Base-by-base conservation (phyloP, 2,329 filamentous ascomycete genomes). In the Proliferodiscus dingleyae region DNA sequence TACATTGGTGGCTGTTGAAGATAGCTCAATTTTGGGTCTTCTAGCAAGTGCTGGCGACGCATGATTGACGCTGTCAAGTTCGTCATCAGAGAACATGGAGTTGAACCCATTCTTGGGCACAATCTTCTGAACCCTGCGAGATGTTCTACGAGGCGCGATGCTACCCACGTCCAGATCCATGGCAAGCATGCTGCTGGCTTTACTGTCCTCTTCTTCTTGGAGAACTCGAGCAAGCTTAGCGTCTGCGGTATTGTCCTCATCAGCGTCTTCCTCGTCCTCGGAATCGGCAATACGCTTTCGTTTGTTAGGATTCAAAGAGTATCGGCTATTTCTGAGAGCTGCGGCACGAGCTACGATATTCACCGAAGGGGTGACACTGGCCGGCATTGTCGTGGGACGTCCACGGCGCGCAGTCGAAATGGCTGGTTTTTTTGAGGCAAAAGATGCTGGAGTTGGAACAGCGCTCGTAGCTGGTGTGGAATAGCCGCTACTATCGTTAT, bases 401-500 rank as follows among this genome's bases (percentile, higher is more conserved):
- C 57, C 52, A 54, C 54, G 53, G 60, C 49, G 61, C 56, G 43
- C 37, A 37, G 47, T 30, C 11, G 37, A 51, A 6, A 24, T 32
- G 24, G 50, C 54, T 47, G 41, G 57, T 59, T 40, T n/a, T n/a
- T n/a, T 63, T 53, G 24, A 26, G 24, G 40, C 44, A 52, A 7
- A 70, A 70, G 19, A 69, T 66, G 18, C 55, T 13, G 58, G 80
- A 8, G 80, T 83, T 15, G 68, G 70, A 37, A 70, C 67, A 43
- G 73, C 69, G 61, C 78, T 83, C 16, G 82, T 85, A 29, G 70
- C 75, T 4, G 81, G 80, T 3, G 82, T 85, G 47, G 78, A 80
- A 56, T 74, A 76, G 15, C 71, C 75, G 29, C 69, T 68, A 29
- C 50, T 50, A 9, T 68, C 74, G 5, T 68, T 67, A 43, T 70